Evolutionary conservation across 1,284 basidiomycete genomes (phyloP), one percentile per base, ranked within the genome.

Genomic region (Cryptococcus amylolentus): DNA sequence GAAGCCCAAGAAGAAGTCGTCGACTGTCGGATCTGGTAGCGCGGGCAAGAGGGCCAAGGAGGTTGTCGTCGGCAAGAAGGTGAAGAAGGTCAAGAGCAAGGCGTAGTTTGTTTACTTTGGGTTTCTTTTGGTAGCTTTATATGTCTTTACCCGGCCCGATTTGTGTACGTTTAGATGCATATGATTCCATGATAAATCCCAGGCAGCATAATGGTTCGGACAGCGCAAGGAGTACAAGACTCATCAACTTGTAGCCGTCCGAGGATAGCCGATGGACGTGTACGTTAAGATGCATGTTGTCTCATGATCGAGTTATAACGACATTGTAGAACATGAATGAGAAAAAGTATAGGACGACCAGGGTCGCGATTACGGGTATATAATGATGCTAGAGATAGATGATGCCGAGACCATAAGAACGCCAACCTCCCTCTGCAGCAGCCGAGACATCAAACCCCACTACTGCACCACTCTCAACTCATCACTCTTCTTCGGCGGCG

Each of bases 21-120:
- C 67, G 31, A 67, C 63, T 7, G 55, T 72, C 42, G 71, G 69
- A 18, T 67, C 65, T 2, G 68, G 66, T 4, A 58, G 46, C 13
- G 46, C 46, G 10, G 46, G 27, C 26, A 48, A 48, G 46, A 20
- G 46, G 14, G n/a, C 49, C 4, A 50, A 39, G 49, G 20, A 27
- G 14, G 38, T 37, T 13, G 49, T 39, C 16, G 38, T 41, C 27
- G 38, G 38, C 14, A n/a, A 31, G 10, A 27, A 37, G 42, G 41
- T 26, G 16, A 52, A 37, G 49, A 51, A 48, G 44, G 23, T 26
- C 42, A 35, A 38, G 35, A n/a, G n/a, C 20, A 42, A 42, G 41
- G n/a, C 20, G 16, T 42, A 23, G 14, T 23, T 7, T 6, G 16
- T 42, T 42, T 6, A 10, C 41, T 9, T 3, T 40, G 5, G 16